Percentiles rank a stretch among this genome's conserved stretches.
These are phyloP conservation scores for Podila epigama DNA, from an alignment of 192 early-diverging fungal genomes.

Conservation along the genomic window DNA sequence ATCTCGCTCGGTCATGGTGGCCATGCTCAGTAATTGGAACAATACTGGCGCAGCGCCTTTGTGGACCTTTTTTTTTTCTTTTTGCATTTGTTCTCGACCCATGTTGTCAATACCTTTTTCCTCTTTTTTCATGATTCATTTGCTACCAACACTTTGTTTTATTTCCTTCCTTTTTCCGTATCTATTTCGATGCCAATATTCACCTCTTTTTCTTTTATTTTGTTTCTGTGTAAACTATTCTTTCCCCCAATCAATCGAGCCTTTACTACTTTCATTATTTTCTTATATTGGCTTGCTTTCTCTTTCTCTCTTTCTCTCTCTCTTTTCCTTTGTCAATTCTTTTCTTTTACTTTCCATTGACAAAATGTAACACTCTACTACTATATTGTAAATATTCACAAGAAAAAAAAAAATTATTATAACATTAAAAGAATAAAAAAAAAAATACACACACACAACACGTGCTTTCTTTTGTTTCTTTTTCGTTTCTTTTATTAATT, in stretches of 20 bases:
- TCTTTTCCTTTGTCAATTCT: not conserved
- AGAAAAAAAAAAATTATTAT: not conserved
- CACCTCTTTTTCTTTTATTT: not conserved
- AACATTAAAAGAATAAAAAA: not conserved
- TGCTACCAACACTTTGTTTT: not conserved
- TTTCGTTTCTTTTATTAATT: not conserved
- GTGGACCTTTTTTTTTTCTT: not conserved
- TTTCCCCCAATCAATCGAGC: no score
- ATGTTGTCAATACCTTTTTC: no score
- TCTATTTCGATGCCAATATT: not conserved
- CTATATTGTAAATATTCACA: not conserved
- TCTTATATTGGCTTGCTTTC: not conserved
- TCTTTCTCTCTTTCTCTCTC: constrained; percentile 1
- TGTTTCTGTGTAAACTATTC: no score
- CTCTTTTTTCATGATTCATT: not conserved
- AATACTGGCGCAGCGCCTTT: not conserved
- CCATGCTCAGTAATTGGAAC: constrained; percentile 24
- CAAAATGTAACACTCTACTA: constrained; percentile 4
- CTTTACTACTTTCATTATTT: not conserved
- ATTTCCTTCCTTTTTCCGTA: not conserved
- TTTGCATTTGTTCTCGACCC: no score
- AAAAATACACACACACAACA: not conserved
- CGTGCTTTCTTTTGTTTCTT: not conserved
- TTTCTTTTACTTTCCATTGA: not conserved
- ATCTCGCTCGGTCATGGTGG: constrained; percentile 18